These are phyloP conservation scores for Nemania sp. DNA, from an alignment of 2,329 filamentous ascomycete species.

Conservation along the genomic window DNA sequence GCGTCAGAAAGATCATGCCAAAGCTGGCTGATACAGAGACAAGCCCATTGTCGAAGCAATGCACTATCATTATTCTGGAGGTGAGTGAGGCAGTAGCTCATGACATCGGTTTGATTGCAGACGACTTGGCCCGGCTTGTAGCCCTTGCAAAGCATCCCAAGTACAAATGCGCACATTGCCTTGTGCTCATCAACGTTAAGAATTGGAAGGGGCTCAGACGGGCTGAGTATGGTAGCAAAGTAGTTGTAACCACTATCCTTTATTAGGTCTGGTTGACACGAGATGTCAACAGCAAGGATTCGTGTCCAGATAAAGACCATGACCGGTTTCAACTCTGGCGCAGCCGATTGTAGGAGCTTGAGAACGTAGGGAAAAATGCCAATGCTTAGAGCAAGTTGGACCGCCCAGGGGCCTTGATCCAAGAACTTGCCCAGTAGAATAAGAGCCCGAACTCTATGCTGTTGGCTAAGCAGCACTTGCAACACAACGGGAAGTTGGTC, in stretches of 20 bases:
- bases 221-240: constrained; percentile 92
- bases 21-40: constrained; percentile 92
- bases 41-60: constrained; percentile 93
- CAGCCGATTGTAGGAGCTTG: constrained; percentile 94
- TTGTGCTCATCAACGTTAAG: constrained; percentile 93
- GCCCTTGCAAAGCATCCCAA: constrained; percentile 96
- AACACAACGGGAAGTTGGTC: constrained; percentile 97
- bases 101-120: constrained; percentile 89
- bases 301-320: constrained; percentile 99
- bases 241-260: constrained; percentile 98
- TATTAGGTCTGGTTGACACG: constrained; percentile 91
- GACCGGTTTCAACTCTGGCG: constrained; percentile 92
- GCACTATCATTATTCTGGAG: constrained; percentile 88
- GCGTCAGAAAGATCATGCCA: constrained; percentile 93
- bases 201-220: constrained; percentile 83
- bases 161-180: constrained; percentile 98
- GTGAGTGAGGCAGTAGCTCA: constrained; percentile 87
- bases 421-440: constrained; percentile 94
- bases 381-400: constrained; percentile 97
- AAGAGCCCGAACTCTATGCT: constrained; percentile 89
- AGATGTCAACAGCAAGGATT: constrained; percentile 92
- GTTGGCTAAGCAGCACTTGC: constrained; percentile 94
- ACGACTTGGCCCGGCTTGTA: constrained; percentile 93
- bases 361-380: constrained; percentile 99
- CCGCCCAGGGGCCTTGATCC: constrained; percentile 96